These are phyloP conservation scores for Puccinia coronata DNA, from an alignment of 1,284 basidiomycete genomes.

Conservation along the genomic window DNA sequence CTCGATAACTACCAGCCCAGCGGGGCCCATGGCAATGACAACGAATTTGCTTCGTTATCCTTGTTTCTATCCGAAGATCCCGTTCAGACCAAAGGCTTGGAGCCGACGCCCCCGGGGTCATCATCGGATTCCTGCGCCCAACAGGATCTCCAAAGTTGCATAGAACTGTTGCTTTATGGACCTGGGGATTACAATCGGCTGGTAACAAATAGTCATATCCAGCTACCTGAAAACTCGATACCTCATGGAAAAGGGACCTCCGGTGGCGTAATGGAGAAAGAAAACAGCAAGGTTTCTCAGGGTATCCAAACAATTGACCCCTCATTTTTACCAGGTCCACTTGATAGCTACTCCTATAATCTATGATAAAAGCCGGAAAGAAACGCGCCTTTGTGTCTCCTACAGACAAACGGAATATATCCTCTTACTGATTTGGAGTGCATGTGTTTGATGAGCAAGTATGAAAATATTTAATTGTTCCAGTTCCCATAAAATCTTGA, in stretches of 20 bases:
- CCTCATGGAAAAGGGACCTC: not conserved
- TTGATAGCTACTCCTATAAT: too few species aligned
- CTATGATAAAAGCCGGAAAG: too few species aligned
- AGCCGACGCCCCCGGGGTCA: not conserved
- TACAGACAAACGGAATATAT: too few species aligned
- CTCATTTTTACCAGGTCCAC: too few species aligned
- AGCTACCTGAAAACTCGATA: not conserved
- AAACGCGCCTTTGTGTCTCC: too few species aligned
- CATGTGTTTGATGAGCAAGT: too few species aligned
- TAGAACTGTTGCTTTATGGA: not conserved
- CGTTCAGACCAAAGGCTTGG: not conserved
- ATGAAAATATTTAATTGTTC: too few species aligned
- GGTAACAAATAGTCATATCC: not conserved
- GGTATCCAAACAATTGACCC: not conserved
- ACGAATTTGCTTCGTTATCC: not conserved
- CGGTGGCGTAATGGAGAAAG: not conserved
- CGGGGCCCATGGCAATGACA: not conserved
- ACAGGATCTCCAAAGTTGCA: slow-evolving; percentile 2
- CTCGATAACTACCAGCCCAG: not conserved
- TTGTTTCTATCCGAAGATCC: not conserved
- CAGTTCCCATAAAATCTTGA: too few species aligned
- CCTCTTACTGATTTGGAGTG: too few species aligned
- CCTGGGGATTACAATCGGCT: not conserved
- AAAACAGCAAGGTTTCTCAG: not conserved
- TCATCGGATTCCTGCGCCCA: not conserved